phyloP scores from a whole-genome alignment of 2,329 filamentous ascomycete genomes.

The Calonectria pseudoturangicola region DNA sequence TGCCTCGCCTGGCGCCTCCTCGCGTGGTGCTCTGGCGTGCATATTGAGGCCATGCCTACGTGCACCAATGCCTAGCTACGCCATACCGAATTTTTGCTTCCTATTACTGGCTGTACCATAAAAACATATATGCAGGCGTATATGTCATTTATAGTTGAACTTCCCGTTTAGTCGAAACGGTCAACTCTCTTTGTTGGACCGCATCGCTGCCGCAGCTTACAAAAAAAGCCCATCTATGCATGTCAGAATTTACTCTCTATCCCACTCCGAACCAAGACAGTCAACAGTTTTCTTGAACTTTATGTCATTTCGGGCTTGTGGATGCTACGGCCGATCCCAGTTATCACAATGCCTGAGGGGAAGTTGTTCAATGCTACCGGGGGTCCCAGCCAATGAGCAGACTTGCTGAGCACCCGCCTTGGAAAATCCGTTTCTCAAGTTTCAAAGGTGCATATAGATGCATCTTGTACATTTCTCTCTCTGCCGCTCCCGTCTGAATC shows the following conservation, averaged over 20 bases:
- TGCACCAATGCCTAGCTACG: neutral
- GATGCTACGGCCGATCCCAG: neutral
- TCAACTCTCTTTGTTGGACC: slow-evolving; percentile 7
- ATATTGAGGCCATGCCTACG: slow-evolving; percentile 16
- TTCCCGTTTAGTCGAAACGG: slow-evolving; percentile 2
- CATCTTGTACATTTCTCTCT: neutral
- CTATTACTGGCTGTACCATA: neutral
- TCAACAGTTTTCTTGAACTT: neutral
- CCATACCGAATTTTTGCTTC: neutral
- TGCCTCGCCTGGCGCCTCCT: slow-evolving; percentile 4
- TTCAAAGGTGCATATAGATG: neutral
- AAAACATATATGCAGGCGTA: neutral
- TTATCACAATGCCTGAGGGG: neutral
- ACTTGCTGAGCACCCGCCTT: neutral
- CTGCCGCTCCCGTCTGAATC: neutral
- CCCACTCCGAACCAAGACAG: neutral
- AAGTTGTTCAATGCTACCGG: neutral
- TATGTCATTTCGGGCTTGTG: neutral
- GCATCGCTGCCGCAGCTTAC: neutral
- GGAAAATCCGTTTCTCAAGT: neutral
- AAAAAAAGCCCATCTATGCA: neutral
- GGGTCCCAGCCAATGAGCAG: neutral
- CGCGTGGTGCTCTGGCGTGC: slow-evolving; percentile 9
- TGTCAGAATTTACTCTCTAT: neutral
- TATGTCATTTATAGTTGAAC: slow-evolving; percentile 5